Base-by-base conservation (phyloP, 2,329 filamentous ascomycete genomes). In the Aspergillus latus region DNA sequence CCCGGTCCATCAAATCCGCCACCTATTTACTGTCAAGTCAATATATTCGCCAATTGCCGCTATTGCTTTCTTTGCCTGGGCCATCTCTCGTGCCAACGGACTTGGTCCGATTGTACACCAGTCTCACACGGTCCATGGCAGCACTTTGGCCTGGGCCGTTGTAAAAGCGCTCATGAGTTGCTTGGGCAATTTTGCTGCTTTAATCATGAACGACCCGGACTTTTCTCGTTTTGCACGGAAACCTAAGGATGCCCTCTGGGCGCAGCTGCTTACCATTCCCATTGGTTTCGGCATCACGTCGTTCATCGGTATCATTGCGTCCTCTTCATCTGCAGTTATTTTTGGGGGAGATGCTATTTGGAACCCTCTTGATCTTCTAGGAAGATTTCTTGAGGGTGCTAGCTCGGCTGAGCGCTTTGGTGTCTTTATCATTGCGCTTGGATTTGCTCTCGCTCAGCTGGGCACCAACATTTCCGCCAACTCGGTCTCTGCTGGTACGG, bases 401-500 rank as follows among this genome's bases (percentile, higher is more conserved):
- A 84, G 82, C 58, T 84, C 86, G 0, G 84, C 73, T 1, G 84
- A 89, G 69, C 83, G 89, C 36, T 89, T 89, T 50, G 89, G 88
- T 42, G 87, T 91, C 52, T 92, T 92, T 67, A 76, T 92, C 56
- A 89, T 92, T 60, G 80, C 87, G 0, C 67, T 79, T 1, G 86
- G 87, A 1, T 92, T 92, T 64, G 82, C 89, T 0, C 82, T 95
- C 7, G 90, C 90, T 5, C 90, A 94, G 72, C 80, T 95, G 2
- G 90, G 89, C 13, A 94, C 90, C 39, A 95, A 95, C 66, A 92
- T 95, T 62, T 88, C 90, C 0, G 90, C 91, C 56, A 96, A 95
- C 75, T 90, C 87, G 0, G 87, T 94, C 58, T 92, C 89, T 1
- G 90, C 89, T 5, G 89, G 89, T 15, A 92, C 89, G 0, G 90